Conservation (phyloP, 2,329 filamentous ascomycete genomes). For the Ilyonectria sp. region DNA sequence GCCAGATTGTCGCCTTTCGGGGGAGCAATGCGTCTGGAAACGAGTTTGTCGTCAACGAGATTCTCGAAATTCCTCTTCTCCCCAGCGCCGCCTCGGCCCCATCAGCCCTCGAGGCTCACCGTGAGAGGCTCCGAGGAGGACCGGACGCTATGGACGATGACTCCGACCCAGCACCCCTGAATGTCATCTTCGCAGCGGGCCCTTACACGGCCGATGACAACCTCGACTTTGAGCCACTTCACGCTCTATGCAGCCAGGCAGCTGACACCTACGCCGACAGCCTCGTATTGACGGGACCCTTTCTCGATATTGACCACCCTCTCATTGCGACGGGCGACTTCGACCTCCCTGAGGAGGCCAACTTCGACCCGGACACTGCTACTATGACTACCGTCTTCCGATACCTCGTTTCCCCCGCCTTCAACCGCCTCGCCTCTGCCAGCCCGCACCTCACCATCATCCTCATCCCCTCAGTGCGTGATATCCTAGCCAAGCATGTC, state of each 20-base stretch:
- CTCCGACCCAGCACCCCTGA: conserved; percentile 75
- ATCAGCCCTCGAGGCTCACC: conserved; percentile 76
- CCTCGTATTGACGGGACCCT: conserved; percentile 86
- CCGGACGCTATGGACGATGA: conserved; percentile 73
- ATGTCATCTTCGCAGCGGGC: conserved; percentile 83
- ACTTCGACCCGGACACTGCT: conserved; percentile 81
- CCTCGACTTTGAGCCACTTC: conserved; percentile 89
- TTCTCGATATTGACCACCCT: conserved; percentile 93
- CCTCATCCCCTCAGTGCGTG: conserved; percentile 86
- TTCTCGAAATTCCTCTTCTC: conserved; percentile 82
- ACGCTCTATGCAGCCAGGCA: conserved; percentile 84
- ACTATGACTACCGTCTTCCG: conserved; percentile 89
- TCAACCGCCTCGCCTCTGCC: conserved; percentile 78
- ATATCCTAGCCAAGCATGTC: conserved; percentile 85
- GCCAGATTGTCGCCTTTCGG: conserved; percentile 89
- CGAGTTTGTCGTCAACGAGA: conserved; percentile 84
- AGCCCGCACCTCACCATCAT: conserved; percentile 87
- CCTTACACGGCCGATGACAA: conserved; percentile 96
- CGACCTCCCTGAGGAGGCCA: conserved; percentile 78
- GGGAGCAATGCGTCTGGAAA: conserved; percentile 91
- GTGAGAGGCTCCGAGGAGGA: conserved; percentile 77
- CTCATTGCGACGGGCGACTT: conserved; percentile 86
- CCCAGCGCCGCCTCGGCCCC: conserved; percentile 80
- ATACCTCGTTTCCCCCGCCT: conserved; percentile 80
- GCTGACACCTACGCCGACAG: conserved; percentile 82